A percentile compares a stretch with the other conserved stretches of the same genome.
These are phyloP conservation scores for Isatis tinctoria DNA, from an alignment of 345 rosid genomes.

Conservation along the genomic window DNA sequence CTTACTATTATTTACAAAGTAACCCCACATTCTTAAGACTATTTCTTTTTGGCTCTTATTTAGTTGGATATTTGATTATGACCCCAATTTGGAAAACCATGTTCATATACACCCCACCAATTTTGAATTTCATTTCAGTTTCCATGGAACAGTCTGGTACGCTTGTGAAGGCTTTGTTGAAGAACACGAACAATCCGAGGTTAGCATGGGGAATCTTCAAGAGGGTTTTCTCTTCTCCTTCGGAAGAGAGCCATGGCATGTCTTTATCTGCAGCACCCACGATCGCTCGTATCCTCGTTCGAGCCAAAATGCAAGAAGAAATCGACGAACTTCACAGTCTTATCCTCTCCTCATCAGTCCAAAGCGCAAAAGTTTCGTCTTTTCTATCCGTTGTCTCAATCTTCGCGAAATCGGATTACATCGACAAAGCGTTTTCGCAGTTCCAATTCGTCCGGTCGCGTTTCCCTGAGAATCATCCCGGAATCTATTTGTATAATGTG, in stretches of 20 bases:
- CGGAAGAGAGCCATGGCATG: conserved; percentile 16
- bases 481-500: conserved; percentile 55
- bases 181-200: conserved; percentile 60
- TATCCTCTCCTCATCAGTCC: conserved; percentile 38
- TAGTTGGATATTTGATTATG: background rate
- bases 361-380: conserved; percentile 26
- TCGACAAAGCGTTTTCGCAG: conserved; percentile 49
- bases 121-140: background rate
- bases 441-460: conserved; percentile 48
- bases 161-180: conserved; percentile 56
- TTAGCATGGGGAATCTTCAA: conserved; percentile 85
- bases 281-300: conserved; percentile 59
- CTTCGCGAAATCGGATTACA: conserved; percentile 52
- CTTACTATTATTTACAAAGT: background rate
- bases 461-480: conserved; percentile 49
- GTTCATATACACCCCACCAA: background rate
- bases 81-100: background rate
- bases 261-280: conserved; percentile 44
- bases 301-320: conserved; percentile 58
- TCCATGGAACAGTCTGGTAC: conserved; percentile 52
- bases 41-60: background rate
- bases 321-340: conserved; percentile 62
- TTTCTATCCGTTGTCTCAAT: conserved; percentile 38
- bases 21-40: background rate
- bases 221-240: conserved; percentile 55